Base-by-base conservation (phyloP, 78 protist genomes). In the Dictyostelium intermedium region DNA sequence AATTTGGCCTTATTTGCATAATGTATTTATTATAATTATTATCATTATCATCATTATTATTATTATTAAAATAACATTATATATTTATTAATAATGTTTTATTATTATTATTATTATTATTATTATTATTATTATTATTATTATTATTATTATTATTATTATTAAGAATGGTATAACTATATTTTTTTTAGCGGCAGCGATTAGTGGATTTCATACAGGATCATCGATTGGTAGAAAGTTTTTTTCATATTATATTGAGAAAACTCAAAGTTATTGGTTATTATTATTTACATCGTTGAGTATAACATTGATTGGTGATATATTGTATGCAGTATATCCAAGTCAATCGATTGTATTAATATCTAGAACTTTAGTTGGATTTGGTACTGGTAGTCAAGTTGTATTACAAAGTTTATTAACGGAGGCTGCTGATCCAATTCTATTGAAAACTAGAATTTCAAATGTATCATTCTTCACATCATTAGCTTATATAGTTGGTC, bases 1-100 rank as follows among this genome's bases (percentile, higher is more conserved):
- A 11, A 80, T 89, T 35, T 89, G 94, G 94, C 94, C 94, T 2
- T 89, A 80, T 80, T 35, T 89, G 32, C 11, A 37, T 45, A 45
- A 79, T 23, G 92, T 87, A 87, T 27, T 27, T 47, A 74, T 9
- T 13, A 30, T 13, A 1, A 30, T 41, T 37, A 53, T 82, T 72
- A 50, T 50, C 25, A 66, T 66, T 25, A 25, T 66, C 25, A 66
- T 66, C 25, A 66, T 66, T 66, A 66, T 66, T 80, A 50, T 80
- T 78, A 41, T 43, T 53, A 18, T 80, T 41, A 50, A n/a, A n/a
- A n/a, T n/a, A n/a, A 43, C 9, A 35, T 45, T 39, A 79, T 20
- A 85, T 86, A 86, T 25, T 27, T 47, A 74, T 9, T 13, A 30
- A 3, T 5, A 27, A 20, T 34, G 30, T 81, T 70, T 9, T 50